These are phyloP conservation scores for Grigorovia humatica DNA, from an alignment of 805 yeast species.

Conservation along the genomic window DNA sequence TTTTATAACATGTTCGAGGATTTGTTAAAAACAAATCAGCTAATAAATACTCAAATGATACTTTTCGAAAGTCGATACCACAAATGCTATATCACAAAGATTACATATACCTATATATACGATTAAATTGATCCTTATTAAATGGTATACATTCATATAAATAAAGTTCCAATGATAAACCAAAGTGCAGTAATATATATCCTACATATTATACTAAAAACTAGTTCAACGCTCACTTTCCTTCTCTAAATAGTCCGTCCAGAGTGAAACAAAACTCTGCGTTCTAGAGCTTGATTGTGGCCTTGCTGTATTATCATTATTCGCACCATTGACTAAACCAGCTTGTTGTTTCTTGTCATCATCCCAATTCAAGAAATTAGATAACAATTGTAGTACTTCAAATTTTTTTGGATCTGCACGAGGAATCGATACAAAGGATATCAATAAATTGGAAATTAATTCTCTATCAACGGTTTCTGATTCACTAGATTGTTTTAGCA, in stretches of 20 bases:
- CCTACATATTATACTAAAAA: background rate
- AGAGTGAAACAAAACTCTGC: constrained; percentile 56
- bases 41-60: too few species aligned
- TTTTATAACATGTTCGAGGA: too few species aligned
- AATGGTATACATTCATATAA: too few species aligned
- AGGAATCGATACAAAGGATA: constrained; percentile 78
- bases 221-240: constrained; percentile 38
- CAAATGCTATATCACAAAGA: too few species aligned
- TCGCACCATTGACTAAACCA: constrained; percentile 38
- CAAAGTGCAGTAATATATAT: background rate
- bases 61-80: too few species aligned
- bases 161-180: too few species aligned
- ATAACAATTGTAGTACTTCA: constrained; percentile 77
- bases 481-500: constrained; percentile 68
- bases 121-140: too few species aligned
- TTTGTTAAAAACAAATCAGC: too few species aligned
- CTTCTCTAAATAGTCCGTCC: constrained; percentile 74
- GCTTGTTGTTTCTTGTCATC: constrained; percentile 68
- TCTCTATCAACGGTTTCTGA: constrained; percentile 80
- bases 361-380: constrained; percentile 83
- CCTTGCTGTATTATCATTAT: constrained; percentile 6
- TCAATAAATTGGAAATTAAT: constrained; percentile 72
- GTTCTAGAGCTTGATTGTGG: constrained; percentile 28
- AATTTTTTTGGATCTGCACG: constrained; percentile 91
- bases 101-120: too few species aligned